Evolutionary conservation across 106 monocot species (phyloP).

Genomic region (Acorus calamus): DNA sequence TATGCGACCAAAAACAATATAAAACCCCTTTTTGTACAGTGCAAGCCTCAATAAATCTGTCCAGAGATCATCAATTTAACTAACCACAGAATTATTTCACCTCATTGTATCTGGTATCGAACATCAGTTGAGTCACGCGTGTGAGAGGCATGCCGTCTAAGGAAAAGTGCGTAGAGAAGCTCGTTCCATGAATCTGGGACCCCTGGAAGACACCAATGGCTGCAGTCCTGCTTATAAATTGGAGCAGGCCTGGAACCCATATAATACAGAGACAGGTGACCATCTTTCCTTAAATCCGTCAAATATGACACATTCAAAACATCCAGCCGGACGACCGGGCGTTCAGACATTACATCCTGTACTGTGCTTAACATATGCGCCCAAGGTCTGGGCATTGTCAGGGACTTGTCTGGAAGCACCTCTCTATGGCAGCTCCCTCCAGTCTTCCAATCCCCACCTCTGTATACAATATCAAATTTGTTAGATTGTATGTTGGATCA

Average conservation of each 20-base stretch:
- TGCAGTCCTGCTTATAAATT: constrained; percentile 36
- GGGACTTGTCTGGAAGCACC: constrained; percentile 19
- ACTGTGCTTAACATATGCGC: constrained; percentile 28
- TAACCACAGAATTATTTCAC: too few relatives aligned
- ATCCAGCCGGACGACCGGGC: constrained; percentile 1
- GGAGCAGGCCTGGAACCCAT: constrained; percentile 26
- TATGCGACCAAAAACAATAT: too few relatives aligned
- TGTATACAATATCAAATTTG: background rate
- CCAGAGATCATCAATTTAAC: too few relatives aligned
- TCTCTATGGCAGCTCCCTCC: constrained; percentile 41
- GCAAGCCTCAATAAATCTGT: too few relatives aligned
- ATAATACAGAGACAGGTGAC: constrained; percentile 36
- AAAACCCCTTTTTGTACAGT: too few relatives aligned
- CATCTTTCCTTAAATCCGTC: constrained; percentile 34
- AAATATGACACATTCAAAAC: constrained; percentile 30
- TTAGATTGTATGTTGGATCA: too few relatives aligned
- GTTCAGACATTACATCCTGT: background rate
- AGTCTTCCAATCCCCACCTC: constrained; percentile 37
- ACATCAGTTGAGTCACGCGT: too few relatives aligned
- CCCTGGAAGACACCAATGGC: constrained; percentile 47
- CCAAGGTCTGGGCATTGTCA: constrained; percentile 26
- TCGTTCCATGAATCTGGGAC: constrained; percentile 47
- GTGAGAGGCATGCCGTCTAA: background rate
- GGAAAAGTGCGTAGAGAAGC: constrained; percentile 24
- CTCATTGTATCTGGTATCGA: too few relatives aligned